Evolutionary conservation across 2,329 filamentous ascomycete genomes (phyloP), one percentile per base, ranked within the genome.

Genomic region (Karstenula rhodostoma): DNA sequence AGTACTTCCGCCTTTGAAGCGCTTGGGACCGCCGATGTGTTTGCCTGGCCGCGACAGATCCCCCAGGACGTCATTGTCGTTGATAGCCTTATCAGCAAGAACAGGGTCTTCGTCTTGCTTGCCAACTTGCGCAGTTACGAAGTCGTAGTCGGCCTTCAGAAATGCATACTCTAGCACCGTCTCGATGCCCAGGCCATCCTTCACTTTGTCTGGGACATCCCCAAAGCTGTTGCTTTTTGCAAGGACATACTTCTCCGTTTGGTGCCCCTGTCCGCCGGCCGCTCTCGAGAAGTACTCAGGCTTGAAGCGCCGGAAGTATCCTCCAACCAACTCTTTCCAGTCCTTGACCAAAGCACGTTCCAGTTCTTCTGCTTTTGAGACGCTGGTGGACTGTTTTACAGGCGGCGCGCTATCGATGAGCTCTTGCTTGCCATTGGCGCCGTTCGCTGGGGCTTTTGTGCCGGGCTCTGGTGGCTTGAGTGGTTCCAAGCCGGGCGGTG

Each of bases 1-100:
- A 1, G 95, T 99, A 56, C 93, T 97, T 59, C 95, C 95, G 61
- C 95, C 95, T 73, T 94, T 92, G 83, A 98, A 98, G 61, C 93
- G 90, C 29, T 84, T 88, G 2, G 84, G 79, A 9, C 92, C 92
- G 29, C 93, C 92, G 63, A 96, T 94, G 81, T 84, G 74, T 25
- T 78, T 74, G 12, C 76, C 75, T 3, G 81, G 76, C 54, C 78
- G 80, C 42, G 82, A 83, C 0, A 87, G 86, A 44, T 85, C 80
- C 33, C 92, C 92, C 3, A 97, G 85, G 47, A 97, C 88, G 75
- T 97, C 94, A 72, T 94, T 88, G 64, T 90, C 86, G 79, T 97
- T 97, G 50, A 97, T 82, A 0, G 94, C 93, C 25, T 86, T 83
- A 73, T 97, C 94, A 46, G 87, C 85, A 19, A 88, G 82, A 43